A percentile compares a stretch with the other conserved stretches of the same genome.
These are phyloP conservation scores for Penicillium fuscoglaucum DNA, from an alignment of 2,329 filamentous ascomycete species.

Conservation along the genomic window DNA sequence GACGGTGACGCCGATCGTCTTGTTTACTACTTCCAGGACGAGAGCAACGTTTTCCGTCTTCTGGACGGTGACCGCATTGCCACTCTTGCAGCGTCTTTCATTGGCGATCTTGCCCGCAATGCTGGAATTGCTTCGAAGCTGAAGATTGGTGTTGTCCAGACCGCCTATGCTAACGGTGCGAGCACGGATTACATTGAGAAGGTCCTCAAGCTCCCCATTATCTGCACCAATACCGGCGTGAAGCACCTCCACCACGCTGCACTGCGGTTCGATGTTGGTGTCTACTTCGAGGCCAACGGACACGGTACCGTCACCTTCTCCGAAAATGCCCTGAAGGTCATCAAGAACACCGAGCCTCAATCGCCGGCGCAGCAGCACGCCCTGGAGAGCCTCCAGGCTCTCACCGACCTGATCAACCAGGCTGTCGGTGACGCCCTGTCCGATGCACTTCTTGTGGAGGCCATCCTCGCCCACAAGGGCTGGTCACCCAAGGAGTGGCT, in stretches of 20 bases:
- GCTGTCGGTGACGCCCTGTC: conserved; percentile 95
- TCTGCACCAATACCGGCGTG: conserved; percentile 92
- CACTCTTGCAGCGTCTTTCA: conserved; percentile 88
- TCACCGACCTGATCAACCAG: conserved; percentile 94
- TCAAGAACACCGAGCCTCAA: conserved; percentile 77
- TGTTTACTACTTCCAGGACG: conserved; percentile 90
- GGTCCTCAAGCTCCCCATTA: conserved; percentile 81
- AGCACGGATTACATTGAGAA: conserved; percentile 90
- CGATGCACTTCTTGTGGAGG: conserved; percentile 93
- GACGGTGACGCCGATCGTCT: conserved; percentile 95
- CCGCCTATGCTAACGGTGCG: conserved; percentile 94
- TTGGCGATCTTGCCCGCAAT: conserved; percentile 79
- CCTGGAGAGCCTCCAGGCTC: conserved; percentile 77
- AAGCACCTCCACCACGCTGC: conserved; percentile 99
- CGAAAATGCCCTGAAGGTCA: conserved; percentile 73
- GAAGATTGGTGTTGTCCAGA: conserved; percentile 93
- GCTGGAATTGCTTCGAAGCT: conserved; percentile 77
- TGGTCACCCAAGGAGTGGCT: conserved; percentile 93
- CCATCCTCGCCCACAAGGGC: conserved; percentile 90
- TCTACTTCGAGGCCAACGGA: conserved; percentile 98
- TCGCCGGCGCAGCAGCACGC: conserved; percentile 90
- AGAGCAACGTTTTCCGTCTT: conserved; percentile 80
- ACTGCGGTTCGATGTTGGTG: conserved; percentile 87
- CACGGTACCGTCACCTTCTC: conserved; percentile 97
- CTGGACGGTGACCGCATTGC: conserved; percentile 97